Evolutionary conservation across 176 grass and related monocot species (phyloP).

Genomic region (Triticum aestivum): DNA sequence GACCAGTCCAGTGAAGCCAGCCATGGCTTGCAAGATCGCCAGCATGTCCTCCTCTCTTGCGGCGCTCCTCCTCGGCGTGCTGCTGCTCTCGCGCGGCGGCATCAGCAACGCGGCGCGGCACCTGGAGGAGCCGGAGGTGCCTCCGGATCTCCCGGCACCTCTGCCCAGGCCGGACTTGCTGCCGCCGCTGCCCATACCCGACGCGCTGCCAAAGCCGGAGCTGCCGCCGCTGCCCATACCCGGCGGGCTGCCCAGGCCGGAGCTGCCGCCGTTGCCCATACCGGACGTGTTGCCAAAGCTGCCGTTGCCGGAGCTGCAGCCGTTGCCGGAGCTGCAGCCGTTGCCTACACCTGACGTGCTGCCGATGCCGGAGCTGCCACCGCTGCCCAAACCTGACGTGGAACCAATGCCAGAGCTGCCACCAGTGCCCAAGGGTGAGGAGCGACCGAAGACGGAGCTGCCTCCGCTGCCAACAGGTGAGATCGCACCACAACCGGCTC

Average conservation of each 20-base stretch:
- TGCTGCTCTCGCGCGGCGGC: slow-evolving; percentile 21
- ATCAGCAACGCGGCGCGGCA: slow-evolving; percentile 1
- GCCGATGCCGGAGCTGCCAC: neutral
- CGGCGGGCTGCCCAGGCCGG: neutral
- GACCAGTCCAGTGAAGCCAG: neutral
- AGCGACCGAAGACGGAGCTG: neutral
- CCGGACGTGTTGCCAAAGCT: neutral
- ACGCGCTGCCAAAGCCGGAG: neutral
- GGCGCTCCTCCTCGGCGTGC: neutral
- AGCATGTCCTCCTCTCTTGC: neutral
- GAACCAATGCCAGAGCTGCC: neutral
- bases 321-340: neutral
- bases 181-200: neutral
- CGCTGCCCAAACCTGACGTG: neutral
- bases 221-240: neutral
- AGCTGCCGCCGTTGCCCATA: neutral
- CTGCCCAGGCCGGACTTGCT: neutral
- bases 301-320: neutral
- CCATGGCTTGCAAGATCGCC: slow-evolving; percentile 23
- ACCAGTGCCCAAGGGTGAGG: neutral
- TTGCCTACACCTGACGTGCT: neutral
- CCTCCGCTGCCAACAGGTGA: neutral
- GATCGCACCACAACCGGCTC: neutral
- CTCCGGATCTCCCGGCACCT: neutral
- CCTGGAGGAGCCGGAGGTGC: slow-evolving; percentile 27